phyloP scores from a whole-genome alignment of 768 basidiomycete species.

The Tricholoma hemisulphureum region DNA sequence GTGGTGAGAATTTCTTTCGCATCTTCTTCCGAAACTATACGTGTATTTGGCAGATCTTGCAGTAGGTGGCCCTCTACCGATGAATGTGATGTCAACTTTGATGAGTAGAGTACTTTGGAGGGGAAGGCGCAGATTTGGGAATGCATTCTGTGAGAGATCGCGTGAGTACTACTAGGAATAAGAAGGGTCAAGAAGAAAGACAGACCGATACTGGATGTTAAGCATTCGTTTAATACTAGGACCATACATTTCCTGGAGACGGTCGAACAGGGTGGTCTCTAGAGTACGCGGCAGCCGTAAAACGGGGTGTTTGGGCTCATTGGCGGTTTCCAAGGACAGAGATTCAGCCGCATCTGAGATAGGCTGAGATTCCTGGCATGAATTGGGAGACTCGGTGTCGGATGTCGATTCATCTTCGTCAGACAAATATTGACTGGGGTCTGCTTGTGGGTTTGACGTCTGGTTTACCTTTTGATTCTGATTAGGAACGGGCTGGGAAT shows the following conservation, averaged over 20 bases:
- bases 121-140: conserved; percentile 82
- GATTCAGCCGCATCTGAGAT: background rate
- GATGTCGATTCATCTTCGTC: background rate
- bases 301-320: conserved; percentile 14
- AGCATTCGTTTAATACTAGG: conserved; percentile 81
- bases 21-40: conserved; percentile 58
- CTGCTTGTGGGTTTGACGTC: background rate
- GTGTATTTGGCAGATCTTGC: conserved; percentile 60
- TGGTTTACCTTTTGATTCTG: background rate
- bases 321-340: background rate
- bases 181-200: background rate
- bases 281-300: conserved; percentile 68
- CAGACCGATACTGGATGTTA: conserved; percentile 83
- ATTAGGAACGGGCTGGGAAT: background rate
- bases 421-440: background rate
- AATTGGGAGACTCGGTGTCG: background rate
- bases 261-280: conserved; percentile 89
- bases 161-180: background rate
- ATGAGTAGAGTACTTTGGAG: conserved; percentile 75
- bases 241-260: conserved; percentile 88
- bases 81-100: conserved; percentile 63
- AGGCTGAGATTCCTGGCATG: background rate
- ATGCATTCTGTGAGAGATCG: conserved; percentile 67
- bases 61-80: conserved; percentile 75
- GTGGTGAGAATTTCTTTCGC: conserved; percentile 68